Percentiles rank a stretch among this genome's conserved stretches.
phyloP scores from a whole-genome alignment of 139 green algal species.

The Micractinium sp. region DNA sequence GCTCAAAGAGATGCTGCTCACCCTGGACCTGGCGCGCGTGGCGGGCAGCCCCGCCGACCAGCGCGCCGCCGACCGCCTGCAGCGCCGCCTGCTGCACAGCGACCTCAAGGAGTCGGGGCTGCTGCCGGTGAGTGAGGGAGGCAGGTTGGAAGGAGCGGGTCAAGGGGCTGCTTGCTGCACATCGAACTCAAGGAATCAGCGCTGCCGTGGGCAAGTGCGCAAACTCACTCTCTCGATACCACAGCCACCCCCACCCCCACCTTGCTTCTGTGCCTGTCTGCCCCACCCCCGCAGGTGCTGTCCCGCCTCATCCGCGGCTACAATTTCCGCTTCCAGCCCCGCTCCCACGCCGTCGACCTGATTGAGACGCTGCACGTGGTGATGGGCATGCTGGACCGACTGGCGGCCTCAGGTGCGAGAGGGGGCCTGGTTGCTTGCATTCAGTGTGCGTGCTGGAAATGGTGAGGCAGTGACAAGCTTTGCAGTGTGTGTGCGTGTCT shows the following conservation, averaged over 20 bases:
- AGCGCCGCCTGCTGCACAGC: slow-evolving; percentile 78
- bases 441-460: not conserved
- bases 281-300: slow-evolving; percentile 44
- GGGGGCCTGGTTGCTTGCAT: not conserved
- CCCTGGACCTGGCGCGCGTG: slow-evolving; percentile 72
- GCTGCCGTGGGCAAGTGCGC: slow-evolving; percentile 69
- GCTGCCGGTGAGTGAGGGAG: slow-evolving; percentile 57
- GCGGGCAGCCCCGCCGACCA: slow-evolving; percentile 61
- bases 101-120: slow-evolving; percentile 77
- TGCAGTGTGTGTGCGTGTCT: too few species aligned
- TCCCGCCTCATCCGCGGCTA: slow-evolving; percentile 64
- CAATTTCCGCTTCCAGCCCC: slow-evolving; percentile 61
- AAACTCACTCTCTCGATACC: not conserved
- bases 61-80: slow-evolving; percentile 74
- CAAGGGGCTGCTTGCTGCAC: slow-evolving; percentile 71
- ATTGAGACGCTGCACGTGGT: slow-evolving; percentile 69
- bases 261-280: too few species aligned
- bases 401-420: slow-evolving; percentile 23
- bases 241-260: not conserved
- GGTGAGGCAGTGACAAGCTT: not conserved
- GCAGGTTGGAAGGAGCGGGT: too few species aligned
- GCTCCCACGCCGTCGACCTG: slow-evolving; percentile 65
- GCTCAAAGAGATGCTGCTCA: slow-evolving; percentile 83
- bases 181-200: slow-evolving; percentile 76
- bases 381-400: slow-evolving; percentile 73